Conservation (phyloP, 2,329 filamentous ascomycete species). For the Xylariales sp. region DNA sequence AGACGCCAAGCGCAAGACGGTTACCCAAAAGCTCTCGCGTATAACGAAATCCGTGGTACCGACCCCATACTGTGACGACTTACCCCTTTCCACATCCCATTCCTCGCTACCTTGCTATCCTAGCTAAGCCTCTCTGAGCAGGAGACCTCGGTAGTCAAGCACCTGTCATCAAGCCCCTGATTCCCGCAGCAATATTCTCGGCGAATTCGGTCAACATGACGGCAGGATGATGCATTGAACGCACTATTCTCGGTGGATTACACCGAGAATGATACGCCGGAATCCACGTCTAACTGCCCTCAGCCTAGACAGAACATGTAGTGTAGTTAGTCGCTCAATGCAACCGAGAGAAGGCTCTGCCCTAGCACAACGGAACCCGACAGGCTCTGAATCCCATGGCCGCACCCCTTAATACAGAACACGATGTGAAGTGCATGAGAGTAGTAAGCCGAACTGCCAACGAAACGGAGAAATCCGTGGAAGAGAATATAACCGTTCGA, state of each 20-base stretch:
- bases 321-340: neutral
- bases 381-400: neutral
- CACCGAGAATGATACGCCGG: neutral
- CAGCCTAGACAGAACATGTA: neutral
- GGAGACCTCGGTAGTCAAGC: neutral
- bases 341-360: neutral
- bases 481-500: neutral
- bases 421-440: neutral
- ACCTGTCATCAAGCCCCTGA: neutral
- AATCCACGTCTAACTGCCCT: neutral
- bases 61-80: too few relatives aligned
- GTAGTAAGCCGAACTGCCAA: constrained; percentile 3
- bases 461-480: constrained; percentile 1
- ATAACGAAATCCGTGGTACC: too few relatives aligned
- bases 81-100: neutral
- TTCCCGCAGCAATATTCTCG: too few relatives aligned
- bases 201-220: too few relatives aligned
- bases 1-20: too few relatives aligned
- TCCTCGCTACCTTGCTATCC: neutral
- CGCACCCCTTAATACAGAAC: constrained; percentile 1
- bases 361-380: neutral
- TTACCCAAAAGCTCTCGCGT: too few relatives aligned
- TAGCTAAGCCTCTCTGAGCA: neutral
- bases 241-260: neutral
- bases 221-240: too few relatives aligned